phyloP scores from a whole-genome alignment of 768 basidiomycete species.

The Auricularia sp. region DNA sequence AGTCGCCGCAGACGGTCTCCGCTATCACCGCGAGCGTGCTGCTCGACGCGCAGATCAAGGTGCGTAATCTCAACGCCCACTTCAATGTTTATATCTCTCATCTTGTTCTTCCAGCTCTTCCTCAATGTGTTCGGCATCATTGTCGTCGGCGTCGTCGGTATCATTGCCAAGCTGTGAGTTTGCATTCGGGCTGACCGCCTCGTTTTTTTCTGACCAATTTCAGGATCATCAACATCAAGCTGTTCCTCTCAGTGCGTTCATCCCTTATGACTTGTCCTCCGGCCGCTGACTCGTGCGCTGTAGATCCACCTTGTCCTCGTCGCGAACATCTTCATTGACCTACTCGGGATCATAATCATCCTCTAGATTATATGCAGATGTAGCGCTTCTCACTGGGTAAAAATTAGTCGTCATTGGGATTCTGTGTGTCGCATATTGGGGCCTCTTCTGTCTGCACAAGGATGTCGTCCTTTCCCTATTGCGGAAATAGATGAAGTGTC shows the following conservation, averaged over 20 bases:
- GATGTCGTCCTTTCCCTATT: too few species aligned
- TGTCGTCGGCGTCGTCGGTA: neutral
- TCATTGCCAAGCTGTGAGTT: neutral
- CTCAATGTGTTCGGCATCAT: neutral
- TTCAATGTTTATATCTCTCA: too few species aligned
- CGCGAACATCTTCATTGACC: neutral
- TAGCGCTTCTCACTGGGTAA: too few species aligned
- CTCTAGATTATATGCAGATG: neutral
- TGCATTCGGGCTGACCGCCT: neutral
- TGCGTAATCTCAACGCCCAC: too few species aligned
- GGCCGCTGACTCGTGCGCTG: neutral
- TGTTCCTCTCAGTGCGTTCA: neutral
- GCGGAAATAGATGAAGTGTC: too few species aligned
- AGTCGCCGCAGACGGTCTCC: neutral
- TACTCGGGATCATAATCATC: neutral
- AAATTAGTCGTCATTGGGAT: too few species aligned
- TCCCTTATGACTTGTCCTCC: neutral
- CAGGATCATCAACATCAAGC: neutral
- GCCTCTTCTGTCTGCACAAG: too few species aligned
- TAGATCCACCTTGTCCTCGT: neutral
- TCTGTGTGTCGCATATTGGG: too few species aligned
- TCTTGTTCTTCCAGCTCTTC: neutral
- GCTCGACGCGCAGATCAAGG: neutral
- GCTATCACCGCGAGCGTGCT: neutral
- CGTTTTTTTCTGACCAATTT: neutral